Evolutionary conservation across 192 early-diverging fungal species (phyloP).

Genomic region (Powellomyces hirtus): DNA sequence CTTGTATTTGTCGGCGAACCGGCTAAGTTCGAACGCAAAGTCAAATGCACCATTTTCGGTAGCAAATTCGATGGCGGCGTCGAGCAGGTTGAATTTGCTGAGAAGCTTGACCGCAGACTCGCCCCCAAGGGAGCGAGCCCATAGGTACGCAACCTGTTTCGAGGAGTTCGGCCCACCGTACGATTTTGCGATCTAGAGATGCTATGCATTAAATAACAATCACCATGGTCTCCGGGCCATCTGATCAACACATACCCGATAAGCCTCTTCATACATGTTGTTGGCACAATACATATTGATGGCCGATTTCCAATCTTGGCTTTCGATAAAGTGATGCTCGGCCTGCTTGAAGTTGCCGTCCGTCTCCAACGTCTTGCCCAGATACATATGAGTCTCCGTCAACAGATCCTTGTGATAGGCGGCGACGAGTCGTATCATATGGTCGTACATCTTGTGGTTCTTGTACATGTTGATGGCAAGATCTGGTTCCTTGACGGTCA

Average conservation of each 20-base stretch:
- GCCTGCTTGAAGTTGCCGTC: slow-evolving; percentile 61
- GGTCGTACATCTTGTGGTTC: slow-evolving; percentile 65
- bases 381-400: slow-evolving; percentile 58
- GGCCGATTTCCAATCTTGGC: slow-evolving; percentile 60
- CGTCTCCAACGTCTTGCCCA: slow-evolving; percentile 60
- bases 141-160: slow-evolving; percentile 67
- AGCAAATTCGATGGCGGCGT: slow-evolving; percentile 66
- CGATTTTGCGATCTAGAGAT: slow-evolving; percentile 53
- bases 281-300: slow-evolving; percentile 71
- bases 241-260: slow-evolving; percentile 50
- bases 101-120: slow-evolving; percentile 65
- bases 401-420: slow-evolving; percentile 62
- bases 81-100: slow-evolving; percentile 56
- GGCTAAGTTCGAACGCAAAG: slow-evolving; percentile 62
- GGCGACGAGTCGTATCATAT: slow-evolving; percentile 63
- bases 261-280: slow-evolving; percentile 62
- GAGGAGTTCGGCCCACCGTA: slow-evolving; percentile 54
- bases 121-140: slow-evolving; percentile 63
- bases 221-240: too few species aligned
- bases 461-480: slow-evolving; percentile 73
- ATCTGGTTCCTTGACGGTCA: slow-evolving; percentile 61
- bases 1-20: slow-evolving; percentile 63
- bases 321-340: slow-evolving; percentile 65
- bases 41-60: slow-evolving; percentile 67
- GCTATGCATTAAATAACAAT: not conserved